Evolutionary conservation across 2,329 filamentous ascomycete species (phyloP).

Genomic region (Madurella mycetomatis): DNA sequence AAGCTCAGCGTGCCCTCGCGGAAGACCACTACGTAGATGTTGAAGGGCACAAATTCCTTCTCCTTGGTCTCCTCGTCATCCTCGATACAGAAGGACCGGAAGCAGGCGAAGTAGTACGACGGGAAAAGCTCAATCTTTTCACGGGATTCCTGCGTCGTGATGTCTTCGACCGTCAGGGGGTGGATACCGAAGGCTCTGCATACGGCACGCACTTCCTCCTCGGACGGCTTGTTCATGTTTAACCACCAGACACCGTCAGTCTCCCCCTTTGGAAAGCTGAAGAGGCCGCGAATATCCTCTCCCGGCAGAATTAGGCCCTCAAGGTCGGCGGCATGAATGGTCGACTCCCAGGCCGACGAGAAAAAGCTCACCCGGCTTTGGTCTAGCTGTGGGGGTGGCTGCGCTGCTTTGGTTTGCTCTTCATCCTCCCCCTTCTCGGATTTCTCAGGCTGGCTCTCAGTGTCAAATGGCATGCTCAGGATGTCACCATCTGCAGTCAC

Average conservation of each 20-base stretch:
- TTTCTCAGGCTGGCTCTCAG: constrained; percentile 49
- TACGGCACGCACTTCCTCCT: constrained; percentile 81
- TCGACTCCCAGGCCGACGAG: constrained; percentile 89
- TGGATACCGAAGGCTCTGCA: constrained; percentile 95
- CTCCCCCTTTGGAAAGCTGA: constrained; percentile 60
- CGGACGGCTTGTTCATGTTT: constrained; percentile 84
- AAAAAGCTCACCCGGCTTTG: constrained; percentile 93
- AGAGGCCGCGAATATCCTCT: constrained; percentile 84
- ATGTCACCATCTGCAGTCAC: constrained; percentile 49
- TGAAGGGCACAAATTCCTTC: constrained; percentile 87
- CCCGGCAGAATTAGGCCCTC: constrained; percentile 84
- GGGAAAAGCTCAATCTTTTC: constrained; percentile 98
- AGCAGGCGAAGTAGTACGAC: constrained; percentile 97
- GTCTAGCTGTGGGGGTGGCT: constrained; percentile 42
- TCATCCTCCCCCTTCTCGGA: constrained; percentile 43
- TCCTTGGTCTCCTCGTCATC: constrained; percentile 71
- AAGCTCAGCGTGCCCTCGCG: constrained; percentile 93
- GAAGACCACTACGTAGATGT: constrained; percentile 96
- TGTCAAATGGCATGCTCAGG: constrained; percentile 47
- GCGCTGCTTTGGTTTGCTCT: constrained; percentile 34
- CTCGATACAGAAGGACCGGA: constrained; percentile 78
- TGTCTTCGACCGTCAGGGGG: constrained; percentile 93
- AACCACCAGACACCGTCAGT: constrained; percentile 95
- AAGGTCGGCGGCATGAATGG: constrained; percentile 84
- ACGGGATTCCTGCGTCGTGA: constrained; percentile 87